Conservation (phyloP, 352 stramenopile genomes). For the Pythium graminicola region DNA sequence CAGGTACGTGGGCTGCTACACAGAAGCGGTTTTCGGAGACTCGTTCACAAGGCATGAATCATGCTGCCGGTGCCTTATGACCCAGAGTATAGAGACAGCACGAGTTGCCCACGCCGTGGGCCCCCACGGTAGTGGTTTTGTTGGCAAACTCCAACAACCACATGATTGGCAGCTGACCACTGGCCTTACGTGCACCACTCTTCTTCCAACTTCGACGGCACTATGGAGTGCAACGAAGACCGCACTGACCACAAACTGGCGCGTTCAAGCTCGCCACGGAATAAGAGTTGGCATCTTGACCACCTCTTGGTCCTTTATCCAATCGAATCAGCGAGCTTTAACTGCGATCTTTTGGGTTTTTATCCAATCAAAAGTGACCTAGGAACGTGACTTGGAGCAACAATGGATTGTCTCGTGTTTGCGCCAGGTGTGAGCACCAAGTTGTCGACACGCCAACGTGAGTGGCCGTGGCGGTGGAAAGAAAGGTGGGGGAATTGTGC, state of each 20-base stretch:
- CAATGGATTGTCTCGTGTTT: background rate
- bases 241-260: slow-evolving; percentile 23
- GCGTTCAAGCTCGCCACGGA: slow-evolving; percentile 12
- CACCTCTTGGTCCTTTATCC: slow-evolving; percentile 3
- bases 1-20: too few relatives aligned
- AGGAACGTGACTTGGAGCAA: slow-evolving; percentile 2
- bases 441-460: background rate
- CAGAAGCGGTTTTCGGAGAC: too few relatives aligned
- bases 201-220: background rate
- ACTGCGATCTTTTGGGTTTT: slow-evolving; percentile 1
- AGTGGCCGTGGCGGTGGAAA: background rate
- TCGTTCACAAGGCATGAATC: too few relatives aligned
- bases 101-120: too few relatives aligned
- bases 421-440: slow-evolving; percentile 1
- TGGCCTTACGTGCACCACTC: background rate
- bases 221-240: background rate
- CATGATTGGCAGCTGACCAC: background rate
- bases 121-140: too few relatives aligned
- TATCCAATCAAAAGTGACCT: slow-evolving; percentile 1
- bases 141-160: background rate
- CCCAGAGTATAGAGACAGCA: too few relatives aligned
- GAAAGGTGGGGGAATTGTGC: too few relatives aligned
- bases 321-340: slow-evolving; percentile 19
- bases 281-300: slow-evolving; percentile 7
- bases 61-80: too few relatives aligned